Evolutionary conservation across 1,284 basidiomycete genomes (phyloP).

Genomic region (Sanghuangporus baumii): DNA sequence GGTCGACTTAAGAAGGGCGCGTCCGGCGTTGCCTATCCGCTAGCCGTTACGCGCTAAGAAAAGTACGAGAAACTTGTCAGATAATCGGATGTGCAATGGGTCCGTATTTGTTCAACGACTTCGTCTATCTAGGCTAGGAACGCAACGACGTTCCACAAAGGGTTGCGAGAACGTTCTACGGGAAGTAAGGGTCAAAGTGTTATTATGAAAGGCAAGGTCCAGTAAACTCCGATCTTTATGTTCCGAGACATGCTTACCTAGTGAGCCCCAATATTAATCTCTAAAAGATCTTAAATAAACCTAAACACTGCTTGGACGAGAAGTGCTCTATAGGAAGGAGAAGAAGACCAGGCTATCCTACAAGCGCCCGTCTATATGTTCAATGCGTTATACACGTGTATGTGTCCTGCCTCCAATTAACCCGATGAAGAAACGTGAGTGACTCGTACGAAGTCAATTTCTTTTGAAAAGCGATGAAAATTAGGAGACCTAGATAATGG

Average conservation of each 20-base stretch:
- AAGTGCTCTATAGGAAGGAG: neutral
- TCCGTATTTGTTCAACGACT: constrained; percentile 6
- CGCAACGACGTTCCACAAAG: neutral
- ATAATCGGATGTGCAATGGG: constrained; percentile 9
- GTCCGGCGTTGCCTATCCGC: neutral
- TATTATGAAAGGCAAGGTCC: neutral
- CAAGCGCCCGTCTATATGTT: neutral
- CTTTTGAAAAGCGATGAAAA: neutral
- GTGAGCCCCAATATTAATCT: neutral
- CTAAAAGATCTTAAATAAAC: neutral
- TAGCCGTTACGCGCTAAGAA: neutral
- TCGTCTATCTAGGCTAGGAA: neutral
- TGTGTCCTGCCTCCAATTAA: neutral
- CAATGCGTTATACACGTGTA: constrained; percentile 5
- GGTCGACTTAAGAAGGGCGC: neutral
- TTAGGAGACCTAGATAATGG: neutral
- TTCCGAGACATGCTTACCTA: constrained; percentile 1
- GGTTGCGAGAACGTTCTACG: neutral
- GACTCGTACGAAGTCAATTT: neutral
- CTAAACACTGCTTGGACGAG: neutral
- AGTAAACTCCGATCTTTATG: neutral
- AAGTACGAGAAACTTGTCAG: neutral
- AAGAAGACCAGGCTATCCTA: neutral
- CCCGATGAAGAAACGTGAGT: neutral
- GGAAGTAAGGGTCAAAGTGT: constrained; percentile 5